Evolutionary conservation across 176 grass and related monocot species (phyloP).

Genomic region (Musa schizocarpa): DNA sequence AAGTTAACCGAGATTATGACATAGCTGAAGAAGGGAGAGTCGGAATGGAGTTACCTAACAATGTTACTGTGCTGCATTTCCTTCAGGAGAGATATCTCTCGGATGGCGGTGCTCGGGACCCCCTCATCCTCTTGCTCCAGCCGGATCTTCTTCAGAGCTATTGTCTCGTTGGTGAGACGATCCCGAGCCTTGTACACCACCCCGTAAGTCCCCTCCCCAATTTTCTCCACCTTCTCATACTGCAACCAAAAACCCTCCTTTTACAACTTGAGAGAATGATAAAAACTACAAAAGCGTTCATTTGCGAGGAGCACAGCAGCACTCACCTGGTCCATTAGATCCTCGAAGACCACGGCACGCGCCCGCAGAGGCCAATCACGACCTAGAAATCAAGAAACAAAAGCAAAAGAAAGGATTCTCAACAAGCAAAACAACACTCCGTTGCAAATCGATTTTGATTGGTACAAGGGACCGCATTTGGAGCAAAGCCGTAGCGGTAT

Average conservation of each 20-base stretch:
- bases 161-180: conserved; percentile 72
- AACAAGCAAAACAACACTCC: too few relatives aligned
- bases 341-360: too few relatives aligned
- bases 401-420: too few relatives aligned
- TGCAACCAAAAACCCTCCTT: conserved; percentile 13
- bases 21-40: background rate
- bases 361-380: too few relatives aligned
- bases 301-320: conserved; percentile 18
- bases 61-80: conserved; percentile 95
- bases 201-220: conserved; percentile 90
- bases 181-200: conserved; percentile 93
- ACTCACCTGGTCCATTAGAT: conserved; percentile 75
- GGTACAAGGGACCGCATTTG: too few relatives aligned
- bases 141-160: conserved; percentile 97
- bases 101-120: conserved; percentile 84
- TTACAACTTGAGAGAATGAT: background rate
- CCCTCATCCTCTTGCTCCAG: conserved; percentile 94
- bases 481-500: too few relatives aligned
- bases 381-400: too few relatives aligned
- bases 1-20: too few relatives aligned
- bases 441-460: too few relatives aligned
- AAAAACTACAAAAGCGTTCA: background rate
- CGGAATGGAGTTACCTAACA: conserved; percentile 42
- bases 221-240: conserved; percentile 98
- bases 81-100: conserved; percentile 95